Conservation (phyloP, 768 basidiomycete species). For the Boletales sp. region DNA sequence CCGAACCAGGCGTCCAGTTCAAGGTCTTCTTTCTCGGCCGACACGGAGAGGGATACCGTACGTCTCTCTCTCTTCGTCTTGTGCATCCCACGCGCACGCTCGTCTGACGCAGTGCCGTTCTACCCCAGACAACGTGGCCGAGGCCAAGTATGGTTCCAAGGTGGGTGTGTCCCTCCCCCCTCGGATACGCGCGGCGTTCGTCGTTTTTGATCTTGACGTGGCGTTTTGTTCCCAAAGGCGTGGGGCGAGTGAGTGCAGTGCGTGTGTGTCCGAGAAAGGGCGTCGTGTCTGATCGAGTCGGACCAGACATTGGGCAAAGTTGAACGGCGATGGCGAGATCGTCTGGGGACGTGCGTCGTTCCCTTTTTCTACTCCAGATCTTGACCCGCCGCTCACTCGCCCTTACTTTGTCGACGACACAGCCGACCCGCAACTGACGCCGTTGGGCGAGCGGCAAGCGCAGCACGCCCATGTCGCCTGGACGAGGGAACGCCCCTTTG, state of each 20-base stretch:
- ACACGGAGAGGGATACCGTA: conserved; percentile 60
- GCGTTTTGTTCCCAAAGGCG: conserved; percentile 22
- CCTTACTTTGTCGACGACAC: not conserved
- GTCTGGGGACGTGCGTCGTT: conserved; percentile 67
- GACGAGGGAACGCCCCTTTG: conserved; percentile 10
- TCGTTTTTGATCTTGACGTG: not conserved
- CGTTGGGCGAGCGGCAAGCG: conserved; percentile 56
- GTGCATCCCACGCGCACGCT: not conserved
- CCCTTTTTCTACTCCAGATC: too few relatives aligned
- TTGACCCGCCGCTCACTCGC: not conserved
- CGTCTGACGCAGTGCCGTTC: not conserved
- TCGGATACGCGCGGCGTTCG: too few relatives aligned
- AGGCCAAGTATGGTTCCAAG: conserved; percentile 58
- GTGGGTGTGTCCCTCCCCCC: conserved; percentile 20
- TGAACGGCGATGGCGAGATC: conserved; percentile 61
- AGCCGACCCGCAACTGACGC: conserved; percentile 52
- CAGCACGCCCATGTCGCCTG: conserved; percentile 16
- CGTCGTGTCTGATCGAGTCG: not conserved
- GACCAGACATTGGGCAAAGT: conserved; percentile 57
- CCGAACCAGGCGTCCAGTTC: conserved; percentile 13
- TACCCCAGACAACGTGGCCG: conserved; percentile 61
- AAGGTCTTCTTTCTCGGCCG: conserved; percentile 66
- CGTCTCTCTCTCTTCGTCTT: conserved; percentile 4
- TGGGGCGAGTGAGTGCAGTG: conserved; percentile 62
- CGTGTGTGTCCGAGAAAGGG: too few relatives aligned